Conservation (phyloP, 768 basidiomycete genomes). For the Chiua virens region DNA sequence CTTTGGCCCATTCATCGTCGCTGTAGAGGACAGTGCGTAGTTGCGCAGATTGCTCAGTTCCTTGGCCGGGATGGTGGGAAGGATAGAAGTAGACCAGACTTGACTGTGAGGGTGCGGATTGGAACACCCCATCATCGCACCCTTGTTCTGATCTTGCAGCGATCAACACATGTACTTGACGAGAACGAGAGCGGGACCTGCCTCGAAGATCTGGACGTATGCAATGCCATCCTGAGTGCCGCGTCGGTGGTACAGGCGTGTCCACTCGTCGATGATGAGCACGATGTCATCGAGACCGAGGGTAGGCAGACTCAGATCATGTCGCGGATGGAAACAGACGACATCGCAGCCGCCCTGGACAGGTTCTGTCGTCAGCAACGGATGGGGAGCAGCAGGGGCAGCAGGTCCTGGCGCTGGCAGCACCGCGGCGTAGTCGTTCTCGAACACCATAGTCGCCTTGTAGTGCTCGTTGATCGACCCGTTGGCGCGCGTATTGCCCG, state of each 20-base stretch:
- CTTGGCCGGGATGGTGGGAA: conserved; percentile 68
- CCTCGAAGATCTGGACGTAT: conserved; percentile 92
- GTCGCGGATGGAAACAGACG: conserved; percentile 80
- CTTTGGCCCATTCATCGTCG: conserved; percentile 46
- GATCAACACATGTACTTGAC: not conserved
- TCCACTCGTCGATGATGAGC: conserved; percentile 73
- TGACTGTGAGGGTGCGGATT: conserved; percentile 96
- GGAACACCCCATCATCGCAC: conserved; percentile 92
- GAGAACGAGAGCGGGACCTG: conserved; percentile 3
- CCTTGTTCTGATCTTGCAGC: conserved; percentile 66
- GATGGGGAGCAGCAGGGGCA: conserved; percentile 53
- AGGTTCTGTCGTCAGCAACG: conserved; percentile 62
- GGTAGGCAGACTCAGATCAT: conserved; percentile 80
- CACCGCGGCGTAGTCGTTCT: conserved; percentile 84
- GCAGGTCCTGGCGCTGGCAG: conserved; percentile 60
- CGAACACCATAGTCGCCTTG: conserved; percentile 65
- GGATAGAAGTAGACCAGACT: conserved; percentile 73
- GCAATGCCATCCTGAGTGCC: conserved; percentile 65
- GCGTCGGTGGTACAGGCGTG: conserved; percentile 55
- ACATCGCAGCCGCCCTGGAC: conserved; percentile 87
- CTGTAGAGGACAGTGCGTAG: conserved; percentile 41
- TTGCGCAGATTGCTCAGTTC: conserved; percentile 59
- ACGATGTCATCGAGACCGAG: conserved; percentile 58
- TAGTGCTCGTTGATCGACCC: conserved; percentile 70
- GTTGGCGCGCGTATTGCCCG: conserved; percentile 76